phyloP scores from a whole-genome alignment of 2,329 filamentous ascomycete species.

The Orbilia quercus region DNA sequence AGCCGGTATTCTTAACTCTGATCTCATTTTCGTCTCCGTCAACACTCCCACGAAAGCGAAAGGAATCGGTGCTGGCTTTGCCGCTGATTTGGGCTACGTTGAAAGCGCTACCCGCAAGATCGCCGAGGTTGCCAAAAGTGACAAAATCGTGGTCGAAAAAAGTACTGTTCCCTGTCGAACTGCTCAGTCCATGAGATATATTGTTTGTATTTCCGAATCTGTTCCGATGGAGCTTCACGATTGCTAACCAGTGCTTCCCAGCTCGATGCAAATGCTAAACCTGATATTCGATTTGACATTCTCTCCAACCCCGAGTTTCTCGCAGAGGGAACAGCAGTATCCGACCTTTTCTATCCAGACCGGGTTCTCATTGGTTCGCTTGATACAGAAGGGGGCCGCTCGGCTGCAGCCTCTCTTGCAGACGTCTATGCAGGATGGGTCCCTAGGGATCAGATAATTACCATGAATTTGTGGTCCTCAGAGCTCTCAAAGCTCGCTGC shows the following conservation, averaged over 20 bases:
- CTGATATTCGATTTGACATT: conserved; percentile 76
- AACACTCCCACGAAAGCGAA: conserved; percentile 81
- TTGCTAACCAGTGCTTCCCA: conserved; percentile 14
- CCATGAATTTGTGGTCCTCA: conserved; percentile 79
- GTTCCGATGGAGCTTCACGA: conserved; percentile 27
- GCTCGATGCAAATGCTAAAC: conserved; percentile 66
- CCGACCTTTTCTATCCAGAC: conserved; percentile 76
- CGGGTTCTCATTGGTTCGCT: conserved; percentile 79
- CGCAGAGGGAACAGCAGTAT: conserved; percentile 79
- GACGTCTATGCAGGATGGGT: conserved; percentile 79
- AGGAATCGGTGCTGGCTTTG: conserved; percentile 76
- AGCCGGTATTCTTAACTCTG: conserved; percentile 73
- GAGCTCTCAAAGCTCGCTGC: conserved; percentile 82
- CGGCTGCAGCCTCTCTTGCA: conserved; percentile 73
- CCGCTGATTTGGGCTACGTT: conserved; percentile 78
- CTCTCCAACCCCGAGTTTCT: conserved; percentile 85
- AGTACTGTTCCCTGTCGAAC: conserved; percentile 82
- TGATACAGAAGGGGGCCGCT: conserved; percentile 70
- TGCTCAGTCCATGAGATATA: conserved; percentile 75
- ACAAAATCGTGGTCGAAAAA: conserved; percentile 83
- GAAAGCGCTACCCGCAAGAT: conserved; percentile 77
- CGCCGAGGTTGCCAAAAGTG: conserved; percentile 73
- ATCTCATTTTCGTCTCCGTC: conserved; percentile 79
- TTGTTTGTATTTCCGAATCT: conserved; percentile 66
- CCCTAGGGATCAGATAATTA: conserved; percentile 73